These are phyloP conservation scores for Fusarium tricinctum DNA, from an alignment of 2,329 filamentous ascomycete species.

Conservation along the genomic window DNA sequence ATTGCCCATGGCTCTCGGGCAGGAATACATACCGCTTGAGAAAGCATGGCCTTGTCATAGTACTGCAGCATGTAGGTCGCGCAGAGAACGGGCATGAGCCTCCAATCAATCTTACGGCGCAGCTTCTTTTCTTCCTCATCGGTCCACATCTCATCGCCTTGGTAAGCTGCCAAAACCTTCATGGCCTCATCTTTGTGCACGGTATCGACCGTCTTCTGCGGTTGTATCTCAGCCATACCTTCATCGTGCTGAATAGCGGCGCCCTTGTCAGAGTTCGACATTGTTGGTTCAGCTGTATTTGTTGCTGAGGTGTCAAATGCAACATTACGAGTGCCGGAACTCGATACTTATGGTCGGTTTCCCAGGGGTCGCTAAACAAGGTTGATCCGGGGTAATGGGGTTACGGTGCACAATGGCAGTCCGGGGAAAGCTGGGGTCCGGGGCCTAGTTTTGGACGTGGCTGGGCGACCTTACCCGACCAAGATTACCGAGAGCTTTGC, in stretches of 20 bases:
- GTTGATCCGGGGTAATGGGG: slow-evolving; percentile 18
- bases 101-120: slow-evolving; percentile 50
- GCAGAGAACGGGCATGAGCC: slow-evolving; percentile 61
- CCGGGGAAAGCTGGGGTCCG: slow-evolving; percentile 3
- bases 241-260: slow-evolving; percentile 27
- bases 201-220: slow-evolving; percentile 32
- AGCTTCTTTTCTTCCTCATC: slow-evolving; percentile 59
- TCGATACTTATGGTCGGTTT: slow-evolving; percentile 32
- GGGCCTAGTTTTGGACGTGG: not conserved
- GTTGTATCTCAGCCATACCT: slow-evolving; percentile 5
- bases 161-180: slow-evolving; percentile 58
- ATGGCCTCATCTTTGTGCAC: slow-evolving; percentile 51
- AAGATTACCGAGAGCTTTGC: slow-evolving; percentile 25
- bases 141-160: slow-evolving; percentile 59
- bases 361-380: slow-evolving; percentile 5
- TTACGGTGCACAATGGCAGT: not conserved
- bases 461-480: slow-evolving; percentile 22
- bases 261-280: slow-evolving; percentile 41
- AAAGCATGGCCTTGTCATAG: slow-evolving; percentile 67
- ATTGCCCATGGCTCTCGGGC: accelerated
- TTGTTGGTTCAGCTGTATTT: slow-evolving; percentile 6
- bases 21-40: slow-evolving; percentile 60
- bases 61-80: slow-evolving; percentile 62
- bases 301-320: slow-evolving; percentile 1
- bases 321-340: slow-evolving; percentile 10